These are phyloP conservation scores for Lasiosphaeria ovina DNA, from an alignment of 495 filamentous ascomycete species.

Conservation along the genomic window DNA sequence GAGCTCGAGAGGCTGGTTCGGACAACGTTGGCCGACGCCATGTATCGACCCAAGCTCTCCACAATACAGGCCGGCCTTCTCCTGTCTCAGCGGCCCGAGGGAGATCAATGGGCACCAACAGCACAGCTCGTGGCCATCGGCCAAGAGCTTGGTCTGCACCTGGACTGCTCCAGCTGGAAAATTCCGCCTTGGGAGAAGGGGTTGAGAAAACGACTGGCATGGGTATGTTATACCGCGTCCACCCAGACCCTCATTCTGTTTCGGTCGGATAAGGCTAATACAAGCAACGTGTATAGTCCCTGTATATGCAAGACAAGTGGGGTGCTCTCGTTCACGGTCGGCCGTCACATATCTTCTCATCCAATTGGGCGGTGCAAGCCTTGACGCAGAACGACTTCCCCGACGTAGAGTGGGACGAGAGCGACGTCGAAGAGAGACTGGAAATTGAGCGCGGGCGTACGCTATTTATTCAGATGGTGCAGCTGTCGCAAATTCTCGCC, in stretches of 20 bases:
- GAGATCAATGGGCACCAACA: slow-evolving; percentile 82
- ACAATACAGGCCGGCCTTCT: slow-evolving; percentile 90
- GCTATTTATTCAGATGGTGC: slow-evolving; percentile 71
- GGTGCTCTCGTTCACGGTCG: slow-evolving; percentile 80
- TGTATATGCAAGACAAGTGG: slow-evolving; percentile 96
- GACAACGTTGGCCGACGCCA: slow-evolving; percentile 68
- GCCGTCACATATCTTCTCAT: slow-evolving; percentile 75
- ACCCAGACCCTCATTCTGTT: not conserved
- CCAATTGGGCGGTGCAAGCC: slow-evolving; percentile 79
- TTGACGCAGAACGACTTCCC: slow-evolving; percentile 70
- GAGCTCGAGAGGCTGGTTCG: slow-evolving; percentile 76
- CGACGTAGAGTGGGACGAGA: slow-evolving; percentile 57
- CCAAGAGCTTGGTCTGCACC: slow-evolving; percentile 82
- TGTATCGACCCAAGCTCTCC: slow-evolving; percentile 84
- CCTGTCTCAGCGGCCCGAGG: slow-evolving; percentile 81
- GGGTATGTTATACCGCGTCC: slow-evolving; percentile 45
- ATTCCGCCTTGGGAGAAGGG: slow-evolving; percentile 86
- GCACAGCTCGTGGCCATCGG: slow-evolving; percentile 78
- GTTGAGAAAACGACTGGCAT: slow-evolving; percentile 78
- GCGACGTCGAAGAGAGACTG: slow-evolving; percentile 55
- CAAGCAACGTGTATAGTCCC: slow-evolving; percentile 27
- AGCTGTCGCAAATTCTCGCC: slow-evolving; percentile 70
- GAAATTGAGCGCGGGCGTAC: slow-evolving; percentile 67
- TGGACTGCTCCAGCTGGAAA: slow-evolving; percentile 84
- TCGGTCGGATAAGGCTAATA: not conserved